Evolutionary conservation across 768 basidiomycete species (phyloP).

Genomic region (Suillus cothurnatus): DNA sequence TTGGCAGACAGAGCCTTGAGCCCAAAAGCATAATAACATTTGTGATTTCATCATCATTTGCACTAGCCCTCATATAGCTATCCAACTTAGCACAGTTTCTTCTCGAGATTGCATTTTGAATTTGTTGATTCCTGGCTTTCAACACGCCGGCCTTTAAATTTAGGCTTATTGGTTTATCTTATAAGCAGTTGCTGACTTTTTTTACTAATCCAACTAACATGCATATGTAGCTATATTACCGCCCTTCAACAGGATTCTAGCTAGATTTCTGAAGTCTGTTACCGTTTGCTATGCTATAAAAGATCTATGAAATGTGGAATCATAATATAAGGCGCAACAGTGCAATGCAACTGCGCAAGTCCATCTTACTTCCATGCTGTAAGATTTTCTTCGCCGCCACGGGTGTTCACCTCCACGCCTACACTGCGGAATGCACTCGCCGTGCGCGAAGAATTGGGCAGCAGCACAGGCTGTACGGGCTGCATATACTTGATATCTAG

Average conservation of each 20-base stretch:
- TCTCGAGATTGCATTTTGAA: not conserved
- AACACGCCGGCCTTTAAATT: not conserved
- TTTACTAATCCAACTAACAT: constrained; percentile 11
- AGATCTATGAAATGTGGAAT: not conserved
- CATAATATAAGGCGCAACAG: not conserved
- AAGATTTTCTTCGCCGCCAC: constrained; percentile 6
- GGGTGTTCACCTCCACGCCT: constrained; percentile 16
- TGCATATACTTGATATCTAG: constrained; percentile 70
- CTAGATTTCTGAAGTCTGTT: not conserved
- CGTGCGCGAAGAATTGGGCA: constrained; percentile 36
- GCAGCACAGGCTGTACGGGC: constrained; percentile 71
- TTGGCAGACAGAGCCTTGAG: constrained; percentile 37
- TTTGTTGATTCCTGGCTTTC: not conserved
- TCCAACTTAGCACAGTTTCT: not conserved
- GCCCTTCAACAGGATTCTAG: constrained; percentile 39
- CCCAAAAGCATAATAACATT: not conserved
- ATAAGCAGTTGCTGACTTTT: constrained; percentile 9
- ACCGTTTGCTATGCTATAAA: not conserved
- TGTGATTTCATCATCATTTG: not conserved
- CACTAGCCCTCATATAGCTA: not conserved
- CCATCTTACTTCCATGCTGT: not conserved
- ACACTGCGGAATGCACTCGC: constrained; percentile 4
- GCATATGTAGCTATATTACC: constrained; percentile 13
- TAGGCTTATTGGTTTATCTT: not conserved
- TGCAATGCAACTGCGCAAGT: not conserved